These are phyloP conservation scores for Coprinopsis marcescibilis DNA, from an alignment of 768 basidiomycete species.

Conservation along the genomic window DNA sequence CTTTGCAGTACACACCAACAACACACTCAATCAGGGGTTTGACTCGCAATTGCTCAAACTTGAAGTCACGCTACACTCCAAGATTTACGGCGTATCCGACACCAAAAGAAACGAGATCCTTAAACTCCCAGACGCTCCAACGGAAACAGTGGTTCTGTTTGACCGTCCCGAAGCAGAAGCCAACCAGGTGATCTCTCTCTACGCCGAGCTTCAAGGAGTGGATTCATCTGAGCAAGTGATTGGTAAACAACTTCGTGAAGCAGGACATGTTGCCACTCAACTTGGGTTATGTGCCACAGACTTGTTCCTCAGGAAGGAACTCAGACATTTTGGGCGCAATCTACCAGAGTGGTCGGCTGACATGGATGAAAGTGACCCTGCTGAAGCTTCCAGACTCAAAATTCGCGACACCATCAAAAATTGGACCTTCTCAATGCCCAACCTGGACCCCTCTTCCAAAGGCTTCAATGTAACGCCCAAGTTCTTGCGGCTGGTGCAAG, in stretches of 20 bases:
- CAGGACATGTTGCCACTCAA: conserved; percentile 18
- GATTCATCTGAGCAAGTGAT: background rate
- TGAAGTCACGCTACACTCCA: conserved; percentile 34
- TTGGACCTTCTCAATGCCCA: conserved; percentile 62
- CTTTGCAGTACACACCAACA: conserved; percentile 24
- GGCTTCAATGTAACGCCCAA: conserved; percentile 69
- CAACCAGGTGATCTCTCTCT: conserved; percentile 33
- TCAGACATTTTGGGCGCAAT: conserved; percentile 33
- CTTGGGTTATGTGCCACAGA: conserved; percentile 68
- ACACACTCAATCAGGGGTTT: conserved; percentile 18
- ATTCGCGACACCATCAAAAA: conserved; percentile 45
- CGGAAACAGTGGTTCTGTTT: conserved; percentile 52
- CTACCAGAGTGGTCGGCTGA: conserved; percentile 13
- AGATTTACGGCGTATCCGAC: conserved; percentile 31
- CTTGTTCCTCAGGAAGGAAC: conserved; percentile 57
- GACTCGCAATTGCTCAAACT: conserved; percentile 32
- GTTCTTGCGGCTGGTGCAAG: conserved; percentile 52
- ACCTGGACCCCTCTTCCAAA: conserved; percentile 46
- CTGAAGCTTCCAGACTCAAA: conserved; percentile 18
- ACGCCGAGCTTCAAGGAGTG: conserved; percentile 25
- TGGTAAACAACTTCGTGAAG: conserved; percentile 3
- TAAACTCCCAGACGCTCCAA: conserved; percentile 33
- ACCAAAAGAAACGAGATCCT: conserved; percentile 26
- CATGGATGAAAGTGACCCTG: conserved; percentile 28
- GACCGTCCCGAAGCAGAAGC: conserved; percentile 18